Base-by-base conservation (phyloP, 1,284 basidiomycete genomes). In the Cerioporus squamosus region DNA sequence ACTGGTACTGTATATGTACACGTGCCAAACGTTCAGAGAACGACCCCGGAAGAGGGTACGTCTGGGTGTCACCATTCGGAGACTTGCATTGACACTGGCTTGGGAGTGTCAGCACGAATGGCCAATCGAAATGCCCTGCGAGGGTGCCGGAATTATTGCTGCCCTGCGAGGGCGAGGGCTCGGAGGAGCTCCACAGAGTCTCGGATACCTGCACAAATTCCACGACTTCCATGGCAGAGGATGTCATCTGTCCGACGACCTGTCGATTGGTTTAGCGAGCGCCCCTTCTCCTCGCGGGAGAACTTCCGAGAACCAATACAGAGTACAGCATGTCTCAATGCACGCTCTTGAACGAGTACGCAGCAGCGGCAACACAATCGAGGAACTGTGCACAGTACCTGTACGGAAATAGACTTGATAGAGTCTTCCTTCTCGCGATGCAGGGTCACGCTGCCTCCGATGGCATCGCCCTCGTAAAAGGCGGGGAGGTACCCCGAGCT, bases 1-100 rank as follows among this genome's bases (percentile, higher is more conserved):
- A 60, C 55, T 76, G 78, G 65, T 86, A 86, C 45, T 85, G 81
- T 39, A 86, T 77, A 54, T 81, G 82, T 7, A 75, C 78, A 3
- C 79, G 72, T 42, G 79, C 78, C 14, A 78, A 76, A 39, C 79
- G 73, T 63, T 83, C 81, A 0, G 79, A 79, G 60, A 83, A 84
- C 42, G 74, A 78, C 12, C 79, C 77, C 3, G 82, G 82, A 10
- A 82, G 74, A 9, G 58, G 23, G 62, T 66, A 62, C 72, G 76
- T 17, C 51, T 68, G 50, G 10, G 38, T n/a, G 9, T 51, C 24
- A 10, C 55, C 52, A 22, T 45, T 59, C 26, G 53, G 36, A 29
- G 53, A 44, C 56, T 61, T 36, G 60, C 62, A 8, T 44, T 58
- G 15, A 65, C 78, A 51, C 75, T 73, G 18, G 55, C 43, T 60